Percentiles rank a stretch among this genome's conserved stretches.
phyloP scores from a whole-genome alignment of 139 green algal species.

The Coelastrella sp. region DNA sequence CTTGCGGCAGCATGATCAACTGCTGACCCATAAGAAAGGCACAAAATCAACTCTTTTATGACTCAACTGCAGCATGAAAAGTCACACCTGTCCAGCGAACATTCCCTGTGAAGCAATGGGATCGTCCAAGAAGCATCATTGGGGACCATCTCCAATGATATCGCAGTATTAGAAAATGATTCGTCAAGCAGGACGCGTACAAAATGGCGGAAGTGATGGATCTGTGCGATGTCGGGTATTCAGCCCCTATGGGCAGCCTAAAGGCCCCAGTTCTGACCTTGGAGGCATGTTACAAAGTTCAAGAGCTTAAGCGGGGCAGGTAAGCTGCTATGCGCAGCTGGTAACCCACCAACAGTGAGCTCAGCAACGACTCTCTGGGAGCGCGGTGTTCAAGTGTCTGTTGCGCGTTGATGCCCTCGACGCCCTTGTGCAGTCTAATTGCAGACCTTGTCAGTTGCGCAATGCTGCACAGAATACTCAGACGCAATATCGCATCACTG shows the following conservation, averaged over 20 bases:
- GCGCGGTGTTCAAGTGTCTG: background rate
- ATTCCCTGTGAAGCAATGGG: no score
- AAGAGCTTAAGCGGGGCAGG: constrained; percentile 16
- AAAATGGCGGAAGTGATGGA: background rate
- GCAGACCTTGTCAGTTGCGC: background rate
- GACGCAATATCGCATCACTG: background rate
- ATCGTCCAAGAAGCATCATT: no score
- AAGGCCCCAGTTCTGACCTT: background rate
- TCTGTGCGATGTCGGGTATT: background rate
- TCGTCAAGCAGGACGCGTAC: background rate
- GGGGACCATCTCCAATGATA: no score
- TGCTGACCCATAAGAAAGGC: no score
- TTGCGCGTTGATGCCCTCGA: background rate
- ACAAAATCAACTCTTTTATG: no score
- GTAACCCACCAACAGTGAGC: background rate
- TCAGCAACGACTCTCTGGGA: constrained; percentile 3
- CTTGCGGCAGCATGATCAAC: no score
- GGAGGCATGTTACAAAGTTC: background rate
- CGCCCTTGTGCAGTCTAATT: background rate
- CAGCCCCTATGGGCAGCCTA: background rate
- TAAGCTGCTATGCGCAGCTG: background rate
- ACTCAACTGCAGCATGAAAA: no score
- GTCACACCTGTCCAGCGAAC: no score
- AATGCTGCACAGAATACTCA: background rate
- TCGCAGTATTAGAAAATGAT: no score